phyloP scores from a whole-genome alignment of 345 rosid species.

The Garcia nutans region DNA sequence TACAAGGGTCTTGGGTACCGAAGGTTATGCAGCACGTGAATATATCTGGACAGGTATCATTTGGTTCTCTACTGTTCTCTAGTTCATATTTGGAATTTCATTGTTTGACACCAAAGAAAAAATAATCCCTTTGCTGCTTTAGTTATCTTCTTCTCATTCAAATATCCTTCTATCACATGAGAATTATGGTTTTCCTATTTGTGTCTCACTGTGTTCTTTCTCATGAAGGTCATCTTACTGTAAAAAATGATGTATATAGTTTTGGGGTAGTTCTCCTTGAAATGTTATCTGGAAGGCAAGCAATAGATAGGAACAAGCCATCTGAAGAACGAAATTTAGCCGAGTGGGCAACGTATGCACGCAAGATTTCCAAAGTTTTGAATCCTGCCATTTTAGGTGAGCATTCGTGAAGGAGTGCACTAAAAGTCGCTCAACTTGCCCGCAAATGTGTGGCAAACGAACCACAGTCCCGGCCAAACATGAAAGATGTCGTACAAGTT shows the following conservation, averaged over 20 bases:
- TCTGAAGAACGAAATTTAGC: slow-evolving; percentile 25
- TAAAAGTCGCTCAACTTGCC: slow-evolving; percentile 14
- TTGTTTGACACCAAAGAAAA: not conserved
- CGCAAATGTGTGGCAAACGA: slow-evolving; percentile 13
- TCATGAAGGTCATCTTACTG: slow-evolving; percentile 30
- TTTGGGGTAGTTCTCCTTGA: slow-evolving; percentile 35
- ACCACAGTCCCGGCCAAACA: slow-evolving; percentile 19
- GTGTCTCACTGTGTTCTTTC: not conserved
- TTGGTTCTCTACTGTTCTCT: not conserved
- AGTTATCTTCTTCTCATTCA: no score
- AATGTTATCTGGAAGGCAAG: slow-evolving; percentile 31
- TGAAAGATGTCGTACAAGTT: slow-evolving; percentile 14
- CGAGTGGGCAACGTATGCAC: slow-evolving; percentile 26
- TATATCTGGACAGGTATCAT: slow-evolving; percentile 29
- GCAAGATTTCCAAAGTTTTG: slow-evolving; percentile 20
- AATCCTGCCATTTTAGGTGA: slow-evolving; percentile 27
- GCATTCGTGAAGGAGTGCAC: slow-evolving; percentile 10
- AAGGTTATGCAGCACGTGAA: slow-evolving; percentile 35
- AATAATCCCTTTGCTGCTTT: not conserved
- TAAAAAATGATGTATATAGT: slow-evolving; percentile 27
- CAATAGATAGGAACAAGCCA: slow-evolving; percentile 26
- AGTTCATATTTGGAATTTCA: not conserved
- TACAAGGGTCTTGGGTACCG: slow-evolving; percentile 34
- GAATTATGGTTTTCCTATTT: not conserved
- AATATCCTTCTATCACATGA: no score